Conservation (phyloP, 495 filamentous ascomycete genomes). For the Lasiosphaeria miniovina region DNA sequence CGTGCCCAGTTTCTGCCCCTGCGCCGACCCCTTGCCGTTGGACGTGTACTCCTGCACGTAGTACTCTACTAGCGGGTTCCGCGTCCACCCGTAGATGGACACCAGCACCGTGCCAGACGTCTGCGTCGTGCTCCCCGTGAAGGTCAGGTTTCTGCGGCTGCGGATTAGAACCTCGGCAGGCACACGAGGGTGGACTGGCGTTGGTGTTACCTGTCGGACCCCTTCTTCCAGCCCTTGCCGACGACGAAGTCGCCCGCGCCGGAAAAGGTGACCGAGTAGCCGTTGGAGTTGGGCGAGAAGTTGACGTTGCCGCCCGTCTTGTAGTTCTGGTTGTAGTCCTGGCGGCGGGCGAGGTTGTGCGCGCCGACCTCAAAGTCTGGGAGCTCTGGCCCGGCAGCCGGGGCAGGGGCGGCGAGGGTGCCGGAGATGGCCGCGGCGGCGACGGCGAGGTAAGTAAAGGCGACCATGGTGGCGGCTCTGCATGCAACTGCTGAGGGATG, state of each 20-base stretch:
- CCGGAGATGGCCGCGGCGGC: constrained; percentile 21
- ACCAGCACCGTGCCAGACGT: constrained; percentile 26
- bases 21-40: constrained; percentile 50
- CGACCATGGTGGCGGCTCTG: constrained; percentile 22
- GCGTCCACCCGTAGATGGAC: constrained; percentile 59
- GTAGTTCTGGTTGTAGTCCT: constrained; percentile 41
- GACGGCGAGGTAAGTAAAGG: constrained; percentile 21
- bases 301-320: constrained; percentile 35
- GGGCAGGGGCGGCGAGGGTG: constrained; percentile 22
- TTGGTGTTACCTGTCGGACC: constrained; percentile 40
- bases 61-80: constrained; percentile 59
- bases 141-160: constrained; percentile 23
- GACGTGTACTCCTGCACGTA: constrained; percentile 61
- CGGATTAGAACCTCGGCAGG: too few relatives aligned
- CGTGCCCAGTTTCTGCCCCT: constrained; percentile 45
- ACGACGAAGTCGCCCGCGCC: constrained; percentile 56
- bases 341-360: constrained; percentile 29
- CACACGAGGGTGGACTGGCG: too few relatives aligned
- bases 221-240: constrained; percentile 57
- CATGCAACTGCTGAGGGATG: neutral
- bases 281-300: constrained; percentile 23
- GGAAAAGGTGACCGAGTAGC: constrained; percentile 37
- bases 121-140: constrained; percentile 15
- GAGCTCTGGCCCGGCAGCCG: constrained; percentile 7
- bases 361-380: constrained; percentile 32